Conservation (phyloP, 805 yeast species). For the Teunomyces barrocoloradensis region DNA sequence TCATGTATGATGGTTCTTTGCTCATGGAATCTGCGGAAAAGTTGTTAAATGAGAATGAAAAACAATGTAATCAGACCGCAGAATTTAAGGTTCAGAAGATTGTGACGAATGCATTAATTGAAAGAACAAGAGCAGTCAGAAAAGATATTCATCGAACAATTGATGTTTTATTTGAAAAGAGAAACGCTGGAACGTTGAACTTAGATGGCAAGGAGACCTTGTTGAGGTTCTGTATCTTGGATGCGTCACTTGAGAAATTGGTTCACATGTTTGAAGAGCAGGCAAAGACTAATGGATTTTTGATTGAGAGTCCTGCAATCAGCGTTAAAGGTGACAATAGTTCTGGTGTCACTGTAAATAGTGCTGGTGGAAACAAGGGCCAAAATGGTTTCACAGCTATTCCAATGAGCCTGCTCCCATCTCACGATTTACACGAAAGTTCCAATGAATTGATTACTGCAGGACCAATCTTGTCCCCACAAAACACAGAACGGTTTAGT, state of each 20-base stretch:
- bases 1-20: constrained; percentile 72
- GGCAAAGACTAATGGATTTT: constrained; percentile 17
- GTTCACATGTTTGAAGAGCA: constrained; percentile 49
- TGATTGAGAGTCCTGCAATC: constrained; percentile 6
- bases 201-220: constrained; percentile 56
- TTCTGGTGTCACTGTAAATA: not conserved
- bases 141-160: constrained; percentile 51
- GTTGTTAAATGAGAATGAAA: constrained; percentile 39
- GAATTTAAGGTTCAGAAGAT: constrained; percentile 42
- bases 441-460: constrained; percentile 51
- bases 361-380: not conserved
- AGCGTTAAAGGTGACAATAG: not conserved
- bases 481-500: constrained; percentile 21
- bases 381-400: not conserved
- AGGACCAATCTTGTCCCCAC: constrained; percentile 53
- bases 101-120: constrained; percentile 49
- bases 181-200: constrained; percentile 46
- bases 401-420: constrained; percentile 1
- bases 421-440: constrained; percentile 41
- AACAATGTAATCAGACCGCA: constrained; percentile 22
- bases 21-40: constrained; percentile 73
- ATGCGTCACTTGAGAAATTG: constrained; percentile 52
- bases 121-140: constrained; percentile 49
- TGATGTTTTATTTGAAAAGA: constrained; percentile 46
- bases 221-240: constrained; percentile 52